Evolutionary conservation across 2,329 filamentous ascomycete genomes (phyloP).

Genomic region (Fonsecaea pedrosoi): DNA sequence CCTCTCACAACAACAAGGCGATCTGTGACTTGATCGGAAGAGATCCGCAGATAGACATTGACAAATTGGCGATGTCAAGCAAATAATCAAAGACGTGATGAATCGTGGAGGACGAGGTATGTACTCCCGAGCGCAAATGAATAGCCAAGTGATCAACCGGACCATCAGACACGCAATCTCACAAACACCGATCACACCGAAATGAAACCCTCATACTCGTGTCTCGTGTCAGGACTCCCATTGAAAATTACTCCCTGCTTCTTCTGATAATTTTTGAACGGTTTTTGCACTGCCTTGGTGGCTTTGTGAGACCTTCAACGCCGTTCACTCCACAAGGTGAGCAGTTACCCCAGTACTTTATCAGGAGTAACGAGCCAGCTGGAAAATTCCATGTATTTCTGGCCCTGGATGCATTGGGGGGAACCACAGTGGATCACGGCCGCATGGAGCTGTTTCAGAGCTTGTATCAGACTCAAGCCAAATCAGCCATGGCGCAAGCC

Average conservation of each 20-base stretch:
- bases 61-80: background rate
- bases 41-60: background rate
- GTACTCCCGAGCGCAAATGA: background rate
- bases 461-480: slow-evolving; percentile 30
- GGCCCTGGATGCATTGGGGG: background rate
- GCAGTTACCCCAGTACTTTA: background rate
- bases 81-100: background rate
- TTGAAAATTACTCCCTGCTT: background rate
- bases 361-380: background rate
- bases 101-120: background rate
- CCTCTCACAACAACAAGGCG: background rate
- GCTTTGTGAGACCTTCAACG: slow-evolving; percentile 4
- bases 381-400: slow-evolving; percentile 6
- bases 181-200: background rate
- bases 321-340: background rate
- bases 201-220: background rate
- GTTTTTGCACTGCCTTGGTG: background rate
- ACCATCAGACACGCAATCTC: background rate
- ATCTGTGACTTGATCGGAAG: background rate
- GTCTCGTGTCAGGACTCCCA: background rate
- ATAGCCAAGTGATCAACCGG: background rate
- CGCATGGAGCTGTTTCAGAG: slow-evolving; percentile 31
- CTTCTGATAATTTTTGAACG: background rate
- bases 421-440: slow-evolving; percentile 12
- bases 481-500: slow-evolving; percentile 24